These are phyloP conservation scores for Xerocomus amazonicus DNA, from an alignment of 1,284 basidiomycete genomes.

Conservation along the genomic window DNA sequence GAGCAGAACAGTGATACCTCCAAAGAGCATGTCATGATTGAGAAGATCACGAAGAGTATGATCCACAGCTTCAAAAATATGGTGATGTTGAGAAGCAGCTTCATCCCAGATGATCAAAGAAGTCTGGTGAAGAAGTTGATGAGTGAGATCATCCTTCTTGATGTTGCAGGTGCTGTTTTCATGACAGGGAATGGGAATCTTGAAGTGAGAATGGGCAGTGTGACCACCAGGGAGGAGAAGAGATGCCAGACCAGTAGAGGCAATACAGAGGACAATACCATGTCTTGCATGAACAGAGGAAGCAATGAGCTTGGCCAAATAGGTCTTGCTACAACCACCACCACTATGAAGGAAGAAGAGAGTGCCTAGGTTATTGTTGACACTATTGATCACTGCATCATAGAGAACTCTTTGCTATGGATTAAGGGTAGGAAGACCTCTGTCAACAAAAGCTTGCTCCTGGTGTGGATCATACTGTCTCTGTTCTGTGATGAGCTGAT, in stretches of 20 bases:
- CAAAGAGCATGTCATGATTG: slow-evolving; percentile 31
- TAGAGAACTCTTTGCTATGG: slow-evolving; percentile 1
- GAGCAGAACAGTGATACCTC: slow-evolving; percentile 38
- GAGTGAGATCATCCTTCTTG: not conserved
- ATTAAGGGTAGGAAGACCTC: not conserved
- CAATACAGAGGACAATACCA: slow-evolving; percentile 36
- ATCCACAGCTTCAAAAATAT: slow-evolving; percentile 36
- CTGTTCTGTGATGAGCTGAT: not conserved
- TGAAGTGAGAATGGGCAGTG: slow-evolving; percentile 19
- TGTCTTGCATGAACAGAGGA: slow-evolving; percentile 26
- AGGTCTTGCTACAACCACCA: slow-evolving; percentile 51
- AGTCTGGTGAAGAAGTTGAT: not conserved
- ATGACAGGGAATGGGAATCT: not conserved
- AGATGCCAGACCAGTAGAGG: slow-evolving; percentile 22
- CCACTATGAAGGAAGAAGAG: slow-evolving; percentile 45
- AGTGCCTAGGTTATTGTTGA: not conserved
- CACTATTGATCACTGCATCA: slow-evolving; percentile 13
- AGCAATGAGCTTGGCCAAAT: slow-evolving; percentile 41
- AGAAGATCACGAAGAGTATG: slow-evolving; percentile 30
- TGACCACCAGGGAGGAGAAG: slow-evolving; percentile 13
- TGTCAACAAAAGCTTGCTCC: not conserved
- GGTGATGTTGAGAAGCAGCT: slow-evolving; percentile 33
- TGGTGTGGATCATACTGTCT: no score
- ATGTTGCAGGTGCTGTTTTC: not conserved
- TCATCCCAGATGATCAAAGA: slow-evolving; percentile 30